phyloP scores from a whole-genome alignment of 345 rosid genomes.

The Anastatica hierochuntica region DNA sequence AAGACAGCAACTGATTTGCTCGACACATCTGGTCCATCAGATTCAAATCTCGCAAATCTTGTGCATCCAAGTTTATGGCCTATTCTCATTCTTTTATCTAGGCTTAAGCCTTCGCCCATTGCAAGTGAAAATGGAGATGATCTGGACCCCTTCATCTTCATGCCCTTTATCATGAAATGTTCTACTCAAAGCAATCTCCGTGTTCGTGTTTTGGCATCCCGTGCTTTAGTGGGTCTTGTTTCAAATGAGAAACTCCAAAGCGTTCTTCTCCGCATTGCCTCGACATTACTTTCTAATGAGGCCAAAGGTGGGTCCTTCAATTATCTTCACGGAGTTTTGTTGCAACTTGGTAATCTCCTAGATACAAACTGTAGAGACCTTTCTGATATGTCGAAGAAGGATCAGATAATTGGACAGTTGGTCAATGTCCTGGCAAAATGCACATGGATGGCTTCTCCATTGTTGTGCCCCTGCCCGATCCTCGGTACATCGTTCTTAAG shows the following conservation, averaged over 20 bases:
- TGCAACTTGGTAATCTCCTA: conserved; percentile 73
- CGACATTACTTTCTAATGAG: conserved; percentile 47
- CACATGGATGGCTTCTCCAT: conserved; percentile 72
- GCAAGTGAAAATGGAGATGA: conserved; percentile 82
- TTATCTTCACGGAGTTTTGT: conserved; percentile 68
- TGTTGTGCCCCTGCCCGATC: conserved; percentile 69
- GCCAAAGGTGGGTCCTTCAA: conserved; percentile 37
- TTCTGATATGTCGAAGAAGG: conserved; percentile 62
- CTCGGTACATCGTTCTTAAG: conserved; percentile 63
- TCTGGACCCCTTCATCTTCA: conserved; percentile 83
- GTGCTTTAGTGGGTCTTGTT: conserved; percentile 82
- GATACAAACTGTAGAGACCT: conserved; percentile 77
- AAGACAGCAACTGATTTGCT: conserved; percentile 67
- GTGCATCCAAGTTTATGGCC: conserved; percentile 98
- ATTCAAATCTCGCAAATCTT: conserved; percentile 50
- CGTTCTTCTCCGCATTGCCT: conserved; percentile 54
- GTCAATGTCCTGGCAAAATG: conserved; percentile 38
- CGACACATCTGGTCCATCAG: conserved; percentile 38
- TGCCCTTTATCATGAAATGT: conserved; percentile 89
- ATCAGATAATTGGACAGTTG: conserved; percentile 61
- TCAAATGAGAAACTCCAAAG: conserved; percentile 77
- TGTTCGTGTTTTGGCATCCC: conserved; percentile 84
- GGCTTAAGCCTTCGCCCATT: conserved; percentile 89
- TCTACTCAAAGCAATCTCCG: conserved; percentile 80
- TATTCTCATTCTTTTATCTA: conserved; percentile 76